Evolutionary conservation across 1,284 basidiomycete genomes (phyloP).

Genomic region (Leccinum pachyderme): DNA sequence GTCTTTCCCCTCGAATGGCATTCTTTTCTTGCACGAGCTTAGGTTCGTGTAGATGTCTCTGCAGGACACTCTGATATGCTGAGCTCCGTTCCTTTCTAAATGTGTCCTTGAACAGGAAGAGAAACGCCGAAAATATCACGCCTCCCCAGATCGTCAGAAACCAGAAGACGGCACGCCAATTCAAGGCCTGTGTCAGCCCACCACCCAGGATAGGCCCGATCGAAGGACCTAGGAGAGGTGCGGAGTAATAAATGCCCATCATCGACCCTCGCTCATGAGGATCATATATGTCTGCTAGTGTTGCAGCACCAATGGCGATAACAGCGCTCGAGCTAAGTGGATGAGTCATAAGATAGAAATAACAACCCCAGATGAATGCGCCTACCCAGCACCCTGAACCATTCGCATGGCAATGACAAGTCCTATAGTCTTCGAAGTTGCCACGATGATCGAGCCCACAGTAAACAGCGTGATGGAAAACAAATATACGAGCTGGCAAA

Average conservation of each 20-base stretch:
- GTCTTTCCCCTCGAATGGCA: conserved; percentile 6
- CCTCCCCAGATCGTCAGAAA: conserved; percentile 71
- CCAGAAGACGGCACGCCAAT: conserved; percentile 84
- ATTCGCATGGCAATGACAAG: conserved; percentile 74
- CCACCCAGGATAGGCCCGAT: conserved; percentile 76
- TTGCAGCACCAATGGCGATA: conserved; percentile 76
- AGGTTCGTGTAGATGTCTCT: conserved; percentile 18
- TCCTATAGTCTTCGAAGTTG: conserved; percentile 58
- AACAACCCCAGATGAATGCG: background rate
- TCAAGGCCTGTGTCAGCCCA: conserved; percentile 63
- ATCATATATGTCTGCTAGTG: conserved; percentile 82
- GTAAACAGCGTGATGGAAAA: conserved; percentile 60
- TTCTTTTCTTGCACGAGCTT: conserved; percentile 9
- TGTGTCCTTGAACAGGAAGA: conserved; percentile 76
- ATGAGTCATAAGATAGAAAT: background rate
- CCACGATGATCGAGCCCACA: conserved; percentile 63
- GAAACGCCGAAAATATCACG: conserved; percentile 55
- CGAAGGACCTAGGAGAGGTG: conserved; percentile 59
- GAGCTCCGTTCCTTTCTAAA: conserved; percentile 77
- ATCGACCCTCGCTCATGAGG: conserved; percentile 75
- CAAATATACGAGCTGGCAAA: conserved; percentile 61
- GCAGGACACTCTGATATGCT: conserved; percentile 54
- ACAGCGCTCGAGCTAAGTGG: conserved; percentile 67
- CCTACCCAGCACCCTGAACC: conserved; percentile 64
- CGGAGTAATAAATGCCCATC: conserved; percentile 78